Evolutionary conservation across 106 monocot species (phyloP).

Genomic region (Dendrobium officinale): DNA sequence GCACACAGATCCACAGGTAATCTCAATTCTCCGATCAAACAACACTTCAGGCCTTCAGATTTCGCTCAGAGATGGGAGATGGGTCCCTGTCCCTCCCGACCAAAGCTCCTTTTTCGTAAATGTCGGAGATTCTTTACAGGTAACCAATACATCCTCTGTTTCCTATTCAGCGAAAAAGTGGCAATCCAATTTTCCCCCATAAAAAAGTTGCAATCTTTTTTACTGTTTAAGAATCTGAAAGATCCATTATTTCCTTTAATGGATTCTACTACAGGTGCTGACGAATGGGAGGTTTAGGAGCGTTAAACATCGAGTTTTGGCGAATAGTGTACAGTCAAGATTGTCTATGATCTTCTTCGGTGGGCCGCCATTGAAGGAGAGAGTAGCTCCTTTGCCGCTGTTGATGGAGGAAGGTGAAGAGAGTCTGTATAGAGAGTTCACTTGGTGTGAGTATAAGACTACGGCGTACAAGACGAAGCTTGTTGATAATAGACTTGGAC

Average conservation of each 20-base stretch:
- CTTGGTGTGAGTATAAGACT: slow-evolving; percentile 67
- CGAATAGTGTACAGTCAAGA: slow-evolving; percentile 32
- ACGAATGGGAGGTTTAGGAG: slow-evolving; percentile 72
- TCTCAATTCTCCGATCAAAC: slow-evolving; percentile 72
- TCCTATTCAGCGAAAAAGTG: not conserved
- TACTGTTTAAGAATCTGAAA: slow-evolving; percentile 1
- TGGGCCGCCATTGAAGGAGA: slow-evolving; percentile 22
- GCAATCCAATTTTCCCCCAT: not conserved
- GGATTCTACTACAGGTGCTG: slow-evolving; percentile 32
- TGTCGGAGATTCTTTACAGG: slow-evolving; percentile 56
- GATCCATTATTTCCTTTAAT: not conserved
- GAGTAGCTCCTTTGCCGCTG: slow-evolving; percentile 29
- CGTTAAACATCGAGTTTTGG: slow-evolving; percentile 56
- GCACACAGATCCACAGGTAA: slow-evolving; percentile 88
- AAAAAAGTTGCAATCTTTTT: not conserved
- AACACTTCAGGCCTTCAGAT: slow-evolving; percentile 60
- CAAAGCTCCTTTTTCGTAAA: slow-evolving; percentile 69
- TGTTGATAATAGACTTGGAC: slow-evolving; percentile 43
- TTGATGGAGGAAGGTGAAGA: slow-evolving; percentile 37
- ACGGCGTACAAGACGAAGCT: slow-evolving; percentile 50
- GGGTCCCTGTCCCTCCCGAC: slow-evolving; percentile 73
- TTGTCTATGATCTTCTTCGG: slow-evolving; percentile 54
- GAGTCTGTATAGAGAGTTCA: slow-evolving; percentile 59
- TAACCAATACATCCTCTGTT: not conserved
- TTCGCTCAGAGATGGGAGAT: slow-evolving; percentile 48